Conservation (phyloP, 495 filamentous ascomycete genomes). For the Cercophora samala region DNA sequence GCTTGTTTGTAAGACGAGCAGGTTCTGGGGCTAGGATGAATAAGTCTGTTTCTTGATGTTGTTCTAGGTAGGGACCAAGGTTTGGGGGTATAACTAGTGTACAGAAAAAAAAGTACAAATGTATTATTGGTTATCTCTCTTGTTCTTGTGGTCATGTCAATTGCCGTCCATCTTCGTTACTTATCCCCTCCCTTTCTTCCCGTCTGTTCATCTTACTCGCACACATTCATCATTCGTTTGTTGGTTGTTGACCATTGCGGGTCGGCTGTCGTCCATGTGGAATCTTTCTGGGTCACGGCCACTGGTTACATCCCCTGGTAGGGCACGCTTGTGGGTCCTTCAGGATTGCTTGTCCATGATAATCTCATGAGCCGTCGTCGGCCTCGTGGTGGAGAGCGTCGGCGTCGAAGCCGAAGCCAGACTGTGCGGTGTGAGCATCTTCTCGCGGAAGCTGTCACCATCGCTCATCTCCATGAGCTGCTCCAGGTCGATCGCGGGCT, state of each 20-base stretch:
- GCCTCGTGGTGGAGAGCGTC: not conserved
- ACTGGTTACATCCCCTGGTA: not conserved
- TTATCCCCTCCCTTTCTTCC: not conserved
- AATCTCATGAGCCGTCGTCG: not conserved
- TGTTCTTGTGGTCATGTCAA: not conserved
- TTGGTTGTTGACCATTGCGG: not conserved
- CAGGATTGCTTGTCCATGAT: not conserved
- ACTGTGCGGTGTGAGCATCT: not conserved
- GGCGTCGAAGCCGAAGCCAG: not conserved
- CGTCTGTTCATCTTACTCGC: not conserved
- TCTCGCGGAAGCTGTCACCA: not conserved
- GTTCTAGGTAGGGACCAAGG: not conserved
- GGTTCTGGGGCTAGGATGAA: not conserved
- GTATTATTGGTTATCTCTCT: not conserved
- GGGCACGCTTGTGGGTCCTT: not conserved
- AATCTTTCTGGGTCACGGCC: not conserved
- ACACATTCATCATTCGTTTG: not conserved
- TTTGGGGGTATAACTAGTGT: not conserved
- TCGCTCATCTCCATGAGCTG: constrained; percentile 1
- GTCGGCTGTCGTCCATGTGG: not conserved
- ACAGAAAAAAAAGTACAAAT: not conserved
- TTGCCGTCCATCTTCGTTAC: not conserved
- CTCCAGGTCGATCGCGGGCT: not conserved
- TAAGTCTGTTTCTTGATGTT: not conserved
- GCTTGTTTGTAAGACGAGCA: too few species aligned